These are phyloP conservation scores for Ilyonectria robusta DNA, from an alignment of 2,329 filamentous ascomycete species.

Conservation along the genomic window DNA sequence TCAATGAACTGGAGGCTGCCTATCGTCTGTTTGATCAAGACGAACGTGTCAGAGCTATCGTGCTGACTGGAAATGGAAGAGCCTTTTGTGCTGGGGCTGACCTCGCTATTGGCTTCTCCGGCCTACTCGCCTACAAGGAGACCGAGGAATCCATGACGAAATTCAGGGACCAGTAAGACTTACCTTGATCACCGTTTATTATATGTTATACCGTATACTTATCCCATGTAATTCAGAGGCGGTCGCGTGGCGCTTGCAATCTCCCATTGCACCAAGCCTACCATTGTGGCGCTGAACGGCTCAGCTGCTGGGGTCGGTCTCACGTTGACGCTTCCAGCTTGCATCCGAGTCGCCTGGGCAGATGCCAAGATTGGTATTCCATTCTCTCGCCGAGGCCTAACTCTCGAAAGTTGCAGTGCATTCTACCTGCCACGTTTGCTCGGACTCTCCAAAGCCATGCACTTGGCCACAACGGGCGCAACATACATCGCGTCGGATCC, in stretches of 20 bases:
- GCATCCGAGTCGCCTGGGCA: constrained; percentile 27
- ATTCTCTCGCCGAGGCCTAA: constrained; percentile 21
- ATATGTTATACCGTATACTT: neutral
- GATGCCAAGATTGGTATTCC: constrained; percentile 19
- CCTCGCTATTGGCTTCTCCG: constrained; percentile 50
- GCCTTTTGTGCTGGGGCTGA: constrained; percentile 78
- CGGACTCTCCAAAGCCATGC: constrained; percentile 23
- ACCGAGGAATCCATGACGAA: constrained; percentile 9
- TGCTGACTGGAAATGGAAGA: constrained; percentile 71
- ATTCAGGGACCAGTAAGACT: constrained; percentile 20
- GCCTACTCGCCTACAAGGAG: constrained; percentile 20
- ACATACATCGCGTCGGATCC: constrained; percentile 12
- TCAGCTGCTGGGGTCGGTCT: constrained; percentile 30
- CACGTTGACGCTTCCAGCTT: constrained; percentile 26
- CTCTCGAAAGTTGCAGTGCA: constrained; percentile 26
- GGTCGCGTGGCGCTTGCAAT: constrained; percentile 19
- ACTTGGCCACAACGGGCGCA: constrained; percentile 21
- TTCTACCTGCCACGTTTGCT: constrained; percentile 26
- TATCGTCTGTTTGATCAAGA: constrained; percentile 73
- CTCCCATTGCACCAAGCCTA: constrained; percentile 22
- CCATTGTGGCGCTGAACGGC: constrained; percentile 29
- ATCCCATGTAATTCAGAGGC: neutral
- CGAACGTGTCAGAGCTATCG: constrained; percentile 68
- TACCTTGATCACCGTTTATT: neutral
- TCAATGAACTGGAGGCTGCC: constrained; percentile 59